Conservation (phyloP, 176 grass and related monocot genomes). For the Olyra latifolia region DNA sequence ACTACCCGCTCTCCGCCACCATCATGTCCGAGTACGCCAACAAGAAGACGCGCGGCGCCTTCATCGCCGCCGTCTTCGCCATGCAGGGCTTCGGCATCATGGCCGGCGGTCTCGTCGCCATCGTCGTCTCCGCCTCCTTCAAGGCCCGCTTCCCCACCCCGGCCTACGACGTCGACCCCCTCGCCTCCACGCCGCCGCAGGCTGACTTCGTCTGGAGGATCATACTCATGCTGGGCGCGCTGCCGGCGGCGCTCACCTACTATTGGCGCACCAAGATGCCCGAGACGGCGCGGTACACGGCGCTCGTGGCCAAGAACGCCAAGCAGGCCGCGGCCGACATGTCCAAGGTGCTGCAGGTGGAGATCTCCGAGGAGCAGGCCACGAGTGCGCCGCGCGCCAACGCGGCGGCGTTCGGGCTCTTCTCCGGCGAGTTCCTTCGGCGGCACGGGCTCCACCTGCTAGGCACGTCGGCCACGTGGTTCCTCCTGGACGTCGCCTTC, state of each 20-base stretch:
- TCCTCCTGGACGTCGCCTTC: slow-evolving; percentile 81
- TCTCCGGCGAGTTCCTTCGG: slow-evolving; percentile 45
- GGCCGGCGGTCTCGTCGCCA: slow-evolving; percentile 58
- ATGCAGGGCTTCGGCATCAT: slow-evolving; percentile 89
- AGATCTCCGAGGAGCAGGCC: no score
- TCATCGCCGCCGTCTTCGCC: slow-evolving; percentile 75
- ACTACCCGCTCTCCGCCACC: slow-evolving; percentile 78
- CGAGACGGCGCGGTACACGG: slow-evolving; percentile 79
- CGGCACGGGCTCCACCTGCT: slow-evolving; percentile 69
- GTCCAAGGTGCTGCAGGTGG: slow-evolving; percentile 60
- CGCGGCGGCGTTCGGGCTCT: slow-evolving; percentile 57
- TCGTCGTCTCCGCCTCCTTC: slow-evolving; percentile 57
- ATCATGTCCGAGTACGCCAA: slow-evolving; percentile 99
- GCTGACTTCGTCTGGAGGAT: slow-evolving; percentile 65
- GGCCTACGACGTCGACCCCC: slow-evolving; percentile 44
- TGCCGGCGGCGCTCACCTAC: slow-evolving; percentile 64
- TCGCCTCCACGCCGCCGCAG: slow-evolving; percentile 41
- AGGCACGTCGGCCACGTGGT: slow-evolving; percentile 52
- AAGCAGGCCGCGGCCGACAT: slow-evolving; percentile 26
- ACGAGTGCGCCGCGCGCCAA: no score
- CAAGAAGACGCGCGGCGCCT: slow-evolving; percentile 53
- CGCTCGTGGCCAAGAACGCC: slow-evolving; percentile 61
- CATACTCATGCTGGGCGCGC: slow-evolving; percentile 66
- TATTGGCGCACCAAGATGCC: slow-evolving; percentile 89
- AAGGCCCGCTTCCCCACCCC: slow-evolving; percentile 40